Evolutionary conservation across 2,329 filamentous ascomycete genomes (phyloP).

Genomic region (Aspergillus intermedius): DNA sequence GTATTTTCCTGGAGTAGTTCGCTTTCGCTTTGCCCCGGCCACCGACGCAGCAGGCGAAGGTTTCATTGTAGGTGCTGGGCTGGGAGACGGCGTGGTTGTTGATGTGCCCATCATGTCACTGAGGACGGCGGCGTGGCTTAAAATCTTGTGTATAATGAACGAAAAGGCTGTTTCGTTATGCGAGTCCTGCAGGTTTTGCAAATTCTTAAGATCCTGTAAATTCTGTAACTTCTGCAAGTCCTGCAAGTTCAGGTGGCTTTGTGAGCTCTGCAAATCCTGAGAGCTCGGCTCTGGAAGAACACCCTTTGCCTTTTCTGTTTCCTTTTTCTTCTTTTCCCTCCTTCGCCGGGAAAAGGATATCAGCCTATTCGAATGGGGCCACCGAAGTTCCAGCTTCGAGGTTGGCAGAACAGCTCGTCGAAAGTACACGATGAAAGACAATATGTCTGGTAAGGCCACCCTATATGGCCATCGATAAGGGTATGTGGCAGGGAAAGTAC

Average conservation of each 20-base stretch:
- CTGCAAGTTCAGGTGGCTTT: no score
- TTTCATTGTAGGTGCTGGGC: constrained; percentile 24
- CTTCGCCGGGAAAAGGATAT: neutral
- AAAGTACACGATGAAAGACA: constrained; percentile 5
- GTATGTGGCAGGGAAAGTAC: neutral
- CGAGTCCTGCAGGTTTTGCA: no score
- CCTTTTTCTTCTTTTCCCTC: no score
- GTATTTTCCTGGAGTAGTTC: constrained; percentile 48
- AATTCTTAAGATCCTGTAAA: no score
- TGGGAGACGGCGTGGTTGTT: constrained; percentile 27
- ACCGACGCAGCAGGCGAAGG: constrained; percentile 25
- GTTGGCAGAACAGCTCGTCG: constrained; percentile 14
- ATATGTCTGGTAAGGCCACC: neutral
- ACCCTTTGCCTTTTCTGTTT: no score
- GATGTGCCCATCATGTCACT: constrained; percentile 21
- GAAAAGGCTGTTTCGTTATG: no score
- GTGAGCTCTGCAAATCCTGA: no score
- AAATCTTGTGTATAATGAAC: no score
- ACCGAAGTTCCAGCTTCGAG: constrained; percentile 21
- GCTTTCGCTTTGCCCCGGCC: constrained; percentile 51
- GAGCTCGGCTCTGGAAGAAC: no score
- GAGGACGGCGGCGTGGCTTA: neutral
- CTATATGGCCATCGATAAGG: neutral
- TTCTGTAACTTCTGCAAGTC: no score
- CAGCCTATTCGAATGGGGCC: constrained; percentile 19